These are phyloP conservation scores for Colletotrichum sp. DNA, from an alignment of 2,329 filamentous ascomycete species.

Conservation along the genomic window DNA sequence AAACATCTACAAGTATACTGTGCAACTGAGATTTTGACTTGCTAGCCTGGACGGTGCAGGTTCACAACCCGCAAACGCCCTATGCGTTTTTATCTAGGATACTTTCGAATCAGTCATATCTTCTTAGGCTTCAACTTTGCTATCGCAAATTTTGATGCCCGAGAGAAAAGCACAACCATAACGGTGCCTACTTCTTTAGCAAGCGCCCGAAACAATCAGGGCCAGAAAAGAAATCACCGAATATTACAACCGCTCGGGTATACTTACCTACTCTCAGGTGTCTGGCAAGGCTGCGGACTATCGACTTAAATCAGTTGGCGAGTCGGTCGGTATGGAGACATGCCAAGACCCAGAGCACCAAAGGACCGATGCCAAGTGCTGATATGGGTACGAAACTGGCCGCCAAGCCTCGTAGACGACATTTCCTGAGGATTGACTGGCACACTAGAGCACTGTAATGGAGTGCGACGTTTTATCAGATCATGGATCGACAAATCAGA, in stretches of 20 bases:
- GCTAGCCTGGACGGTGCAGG: neutral
- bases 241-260: neutral
- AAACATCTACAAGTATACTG: neutral
- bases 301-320: neutral
- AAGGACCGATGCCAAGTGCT: neutral
- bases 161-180: neutral
- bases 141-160: neutral
- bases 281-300: neutral
- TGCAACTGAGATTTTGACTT: neutral
- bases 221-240: neutral
- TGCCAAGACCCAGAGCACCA: neutral
- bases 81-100: neutral
- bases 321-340: neutral
- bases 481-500: neutral
- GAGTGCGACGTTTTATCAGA: constrained; percentile 1
- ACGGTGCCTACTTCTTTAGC: neutral
- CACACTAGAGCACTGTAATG: neutral
- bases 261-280: neutral
- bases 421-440: neutral
- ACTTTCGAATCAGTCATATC: neutral
- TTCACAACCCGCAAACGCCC: neutral
- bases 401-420: neutral
- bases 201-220: neutral
- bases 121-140: neutral
- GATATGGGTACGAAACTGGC: neutral